These are phyloP conservation scores for Aspergillus baeticus DNA, from an alignment of 495 filamentous ascomycete species.

Conservation along the genomic window DNA sequence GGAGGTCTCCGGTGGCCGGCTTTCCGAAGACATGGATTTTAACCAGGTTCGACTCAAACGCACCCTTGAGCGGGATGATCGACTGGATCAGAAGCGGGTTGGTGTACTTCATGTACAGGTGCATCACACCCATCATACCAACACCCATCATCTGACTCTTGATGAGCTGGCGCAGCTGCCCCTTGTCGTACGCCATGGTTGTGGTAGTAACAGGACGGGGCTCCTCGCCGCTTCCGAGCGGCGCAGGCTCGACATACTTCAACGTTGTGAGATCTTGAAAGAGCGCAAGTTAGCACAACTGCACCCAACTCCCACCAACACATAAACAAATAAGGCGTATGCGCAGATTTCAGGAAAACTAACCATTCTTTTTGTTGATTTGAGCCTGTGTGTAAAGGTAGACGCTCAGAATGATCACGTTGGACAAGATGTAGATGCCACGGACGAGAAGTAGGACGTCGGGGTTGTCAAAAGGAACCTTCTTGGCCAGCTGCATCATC, in stretches of 20 bases:
- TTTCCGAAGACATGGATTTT: constrained; percentile 93
- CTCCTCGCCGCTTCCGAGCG: constrained; percentile 88
- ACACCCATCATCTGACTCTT: constrained; percentile 92
- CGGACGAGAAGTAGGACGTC: constrained; percentile 81
- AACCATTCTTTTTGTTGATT: constrained; percentile 96
- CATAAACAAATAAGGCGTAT: neutral
- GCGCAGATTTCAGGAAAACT: constrained; percentile 5
- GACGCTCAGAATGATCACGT: constrained; percentile 79
- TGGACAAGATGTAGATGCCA: constrained; percentile 79
- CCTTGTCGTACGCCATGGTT: constrained; percentile 85
- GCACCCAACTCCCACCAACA: too few relatives aligned
- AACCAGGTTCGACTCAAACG: constrained; percentile 87
- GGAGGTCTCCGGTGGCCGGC: constrained; percentile 87
- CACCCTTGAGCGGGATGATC: constrained; percentile 95
- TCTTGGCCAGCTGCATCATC: constrained; percentile 98
- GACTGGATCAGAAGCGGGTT: constrained; percentile 98
- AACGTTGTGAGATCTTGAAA: constrained; percentile 86
- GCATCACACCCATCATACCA: constrained; percentile 98
- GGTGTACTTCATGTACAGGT: constrained; percentile 98
- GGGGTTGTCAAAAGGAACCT: constrained; percentile 91
- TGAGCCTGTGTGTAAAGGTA: constrained; percentile 78
- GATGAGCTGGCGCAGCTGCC: constrained; percentile 77
- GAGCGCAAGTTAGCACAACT: neutral
- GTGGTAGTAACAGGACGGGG: constrained; percentile 95
- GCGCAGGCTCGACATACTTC: constrained; percentile 95